Conservation (phyloP, 257 asterid species). For the Gardenia jasminoides region DNA sequence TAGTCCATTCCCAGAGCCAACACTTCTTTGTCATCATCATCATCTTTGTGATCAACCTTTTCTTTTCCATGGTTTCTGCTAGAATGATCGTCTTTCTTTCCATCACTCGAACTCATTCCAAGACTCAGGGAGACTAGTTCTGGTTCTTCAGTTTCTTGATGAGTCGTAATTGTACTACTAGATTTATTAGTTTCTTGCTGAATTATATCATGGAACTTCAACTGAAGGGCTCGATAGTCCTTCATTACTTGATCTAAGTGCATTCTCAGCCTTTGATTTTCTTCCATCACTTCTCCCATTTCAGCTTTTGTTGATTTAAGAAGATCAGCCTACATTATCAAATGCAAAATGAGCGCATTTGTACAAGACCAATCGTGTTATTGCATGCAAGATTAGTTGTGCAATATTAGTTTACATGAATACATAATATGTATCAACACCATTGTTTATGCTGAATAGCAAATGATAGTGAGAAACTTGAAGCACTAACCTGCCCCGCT, state of each 20-base stretch:
- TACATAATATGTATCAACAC: too few relatives aligned
- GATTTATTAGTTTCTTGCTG: conserved; percentile 38
- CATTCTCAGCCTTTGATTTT: conserved; percentile 64
- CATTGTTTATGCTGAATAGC: too few relatives aligned
- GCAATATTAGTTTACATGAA: too few relatives aligned
- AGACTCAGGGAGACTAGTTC: conserved; percentile 61
- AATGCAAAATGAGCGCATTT: background rate
- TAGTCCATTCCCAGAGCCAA: conserved; percentile 64
- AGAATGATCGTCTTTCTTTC: conserved; percentile 28
- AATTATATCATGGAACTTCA: conserved; percentile 53
- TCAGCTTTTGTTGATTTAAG: conserved; percentile 68
- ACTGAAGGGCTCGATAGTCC: conserved; percentile 67
- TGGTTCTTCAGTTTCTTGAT: conserved; percentile 24
- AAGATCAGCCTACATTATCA: conserved; percentile 35
- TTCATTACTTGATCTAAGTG: conserved; percentile 57
- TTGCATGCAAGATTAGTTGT: background rate
- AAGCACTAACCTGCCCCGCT: conserved; percentile 38
- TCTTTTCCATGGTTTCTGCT: conserved; percentile 23
- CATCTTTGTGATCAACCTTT: conserved; percentile 14
- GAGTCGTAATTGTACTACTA: conserved; percentile 5
- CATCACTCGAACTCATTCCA: conserved; percentile 57
- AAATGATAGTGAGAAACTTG: background rate
- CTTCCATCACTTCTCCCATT: conserved; percentile 74
- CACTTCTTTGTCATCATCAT: conserved; percentile 35
- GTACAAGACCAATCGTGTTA: background rate